Base-by-base conservation (phyloP, 78 protist genomes). In the Cavenderia fasciculata region DNA sequence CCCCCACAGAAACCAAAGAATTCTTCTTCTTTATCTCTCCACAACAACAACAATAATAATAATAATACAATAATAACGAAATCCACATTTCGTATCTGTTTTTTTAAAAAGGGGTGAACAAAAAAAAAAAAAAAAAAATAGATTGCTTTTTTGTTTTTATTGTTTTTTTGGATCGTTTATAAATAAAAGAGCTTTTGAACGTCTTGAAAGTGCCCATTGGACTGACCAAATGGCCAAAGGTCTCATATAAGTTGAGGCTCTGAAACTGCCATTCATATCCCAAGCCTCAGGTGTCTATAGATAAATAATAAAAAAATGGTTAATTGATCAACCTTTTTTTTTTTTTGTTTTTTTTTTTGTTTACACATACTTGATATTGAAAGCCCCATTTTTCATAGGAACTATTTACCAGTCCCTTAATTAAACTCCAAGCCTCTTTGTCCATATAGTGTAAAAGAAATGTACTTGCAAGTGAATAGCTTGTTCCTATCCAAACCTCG, bases 401-500 rank as follows among this genome's bases (percentile, higher is more conserved):
- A 4, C 72, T 66, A 63, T 86, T 47, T 0, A 86, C 72, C 16
- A 86, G 31, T 23, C 86, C 87, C 46, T 49, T 47, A 14, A 75
- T 49, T 1, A 75, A 57, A 12, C 59, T 59, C 86, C 86, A 90
- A 34, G 59, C 87, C 16, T 79, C 85, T 25, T 36, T 38, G 54
- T 69, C 77, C 94, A 73, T 69, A n/a, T 31, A 47, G 49, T 90
- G 86, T 33, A 61, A 21, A 6, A 90, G 19, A 87, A 90, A 78
- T 1, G 88, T 79, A n/a, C 85, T 51, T 1, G 94, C 94, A 1
- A 90, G 40, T 12, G 82, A 14, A 47, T 52, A 90, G n/a, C 70
- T 43, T 11, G 94, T 90, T 5, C 94, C 94, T 57, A 82, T 78
- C 94, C 94, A 90, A 54, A 90, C 94, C 23, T 90, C 94, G 46